Conservation (phyloP, 2,329 filamentous ascomycete genomes). For the Paradendryphiella salina region DNA sequence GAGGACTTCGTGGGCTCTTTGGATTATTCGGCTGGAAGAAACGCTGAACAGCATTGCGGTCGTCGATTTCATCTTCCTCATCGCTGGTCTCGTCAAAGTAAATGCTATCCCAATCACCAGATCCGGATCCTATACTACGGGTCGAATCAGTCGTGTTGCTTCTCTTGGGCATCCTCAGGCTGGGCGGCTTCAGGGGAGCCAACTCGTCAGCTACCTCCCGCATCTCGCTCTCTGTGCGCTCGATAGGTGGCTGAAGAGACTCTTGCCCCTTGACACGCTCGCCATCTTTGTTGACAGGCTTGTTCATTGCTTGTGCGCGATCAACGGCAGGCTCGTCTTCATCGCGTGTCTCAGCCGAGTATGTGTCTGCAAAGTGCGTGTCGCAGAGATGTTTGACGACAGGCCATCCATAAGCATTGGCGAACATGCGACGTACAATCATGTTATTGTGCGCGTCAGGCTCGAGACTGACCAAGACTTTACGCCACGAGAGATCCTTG, state of each 20-base stretch:
- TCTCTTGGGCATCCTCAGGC: conserved; percentile 26
- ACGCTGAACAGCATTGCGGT: conserved; percentile 43
- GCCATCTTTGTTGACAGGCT: conserved; percentile 64
- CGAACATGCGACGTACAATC: conserved; percentile 92
- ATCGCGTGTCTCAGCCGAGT: conserved; percentile 66
- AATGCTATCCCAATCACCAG: conserved; percentile 53
- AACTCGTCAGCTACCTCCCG: conserved; percentile 52
- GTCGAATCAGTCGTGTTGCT: conserved; percentile 33
- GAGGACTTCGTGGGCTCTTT: conserved; percentile 24
- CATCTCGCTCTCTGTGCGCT: conserved; percentile 53
- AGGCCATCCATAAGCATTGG: conserved; percentile 97
- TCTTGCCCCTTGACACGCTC: conserved; percentile 62
- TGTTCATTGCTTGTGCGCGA: conserved; percentile 64
- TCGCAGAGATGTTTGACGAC: conserved; percentile 94
- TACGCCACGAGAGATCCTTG: conserved; percentile 87
- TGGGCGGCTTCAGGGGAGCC: conserved; percentile 37
- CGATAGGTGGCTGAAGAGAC: conserved; percentile 41
- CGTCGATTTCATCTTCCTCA: conserved; percentile 51
- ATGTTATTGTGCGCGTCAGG: conserved; percentile 99
- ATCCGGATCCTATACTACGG: conserved; percentile 48
- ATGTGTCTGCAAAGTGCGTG: conserved; percentile 84
- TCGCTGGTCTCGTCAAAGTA: conserved; percentile 55
- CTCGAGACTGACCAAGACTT: conserved; percentile 92
- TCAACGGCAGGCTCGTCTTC: conserved; percentile 69
- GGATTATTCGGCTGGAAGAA: conserved; percentile 39